Conservation (phyloP, 306 rosid genomes). For the Betula pendula region DNA sequence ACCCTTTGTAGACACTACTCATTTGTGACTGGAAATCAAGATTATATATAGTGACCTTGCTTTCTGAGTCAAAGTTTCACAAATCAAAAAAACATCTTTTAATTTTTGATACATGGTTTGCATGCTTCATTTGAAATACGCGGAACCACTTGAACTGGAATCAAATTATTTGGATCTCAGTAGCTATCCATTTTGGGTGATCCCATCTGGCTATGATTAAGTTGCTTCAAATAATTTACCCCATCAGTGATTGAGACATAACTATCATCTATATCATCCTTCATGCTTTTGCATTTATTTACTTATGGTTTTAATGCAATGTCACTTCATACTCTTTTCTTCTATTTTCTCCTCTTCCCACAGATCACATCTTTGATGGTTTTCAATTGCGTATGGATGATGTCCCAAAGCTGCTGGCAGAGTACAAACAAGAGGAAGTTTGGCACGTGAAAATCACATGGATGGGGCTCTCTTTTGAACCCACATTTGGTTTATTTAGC, state of each 20-base stretch:
- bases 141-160: not conserved
- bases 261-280: not conserved
- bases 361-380: slow-evolving; percentile 10
- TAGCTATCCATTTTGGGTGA: not conserved
- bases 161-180: not conserved
- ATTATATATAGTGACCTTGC: not conserved
- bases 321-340: not conserved
- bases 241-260: not conserved
- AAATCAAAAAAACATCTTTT: not conserved
- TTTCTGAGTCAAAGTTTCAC: not conserved
- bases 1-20: not conserved
- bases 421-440: slow-evolving; percentile 50
- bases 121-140: not conserved
- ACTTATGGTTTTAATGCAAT: not conserved
- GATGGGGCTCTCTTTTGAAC: no score
- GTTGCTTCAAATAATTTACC: not conserved
- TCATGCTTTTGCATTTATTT: not conserved
- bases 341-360: slow-evolving; percentile 4
- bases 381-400: slow-evolving; percentile 88
- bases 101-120: not conserved
- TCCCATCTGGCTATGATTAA: not conserved
- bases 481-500: no score
- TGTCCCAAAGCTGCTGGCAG: slow-evolving; percentile 71
- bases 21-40: not conserved
- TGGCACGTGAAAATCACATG: not conserved